These are phyloP conservation scores for Alternaria solani DNA, from an alignment of 2,329 filamentous ascomycete species.

Conservation along the genomic window DNA sequence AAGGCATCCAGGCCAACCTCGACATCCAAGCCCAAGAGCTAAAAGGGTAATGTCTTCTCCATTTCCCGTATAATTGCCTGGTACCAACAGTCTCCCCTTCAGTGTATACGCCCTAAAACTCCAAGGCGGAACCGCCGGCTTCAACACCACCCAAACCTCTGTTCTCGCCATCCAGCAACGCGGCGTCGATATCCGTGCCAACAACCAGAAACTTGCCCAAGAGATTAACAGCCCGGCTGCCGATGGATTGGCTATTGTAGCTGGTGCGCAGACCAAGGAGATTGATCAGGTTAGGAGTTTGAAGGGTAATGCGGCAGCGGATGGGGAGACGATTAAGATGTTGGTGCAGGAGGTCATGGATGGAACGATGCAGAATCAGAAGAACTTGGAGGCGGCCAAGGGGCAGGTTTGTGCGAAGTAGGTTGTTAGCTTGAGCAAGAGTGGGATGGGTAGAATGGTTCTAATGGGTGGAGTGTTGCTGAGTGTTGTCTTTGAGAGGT, in stretches of 20 bases:
- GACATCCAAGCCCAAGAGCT: conserved; percentile 33
- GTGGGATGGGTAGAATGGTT: neutral
- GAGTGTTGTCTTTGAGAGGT: neutral
- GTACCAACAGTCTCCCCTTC: neutral
- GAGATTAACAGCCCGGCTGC: conserved; percentile 25
- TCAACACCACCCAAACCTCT: neutral
- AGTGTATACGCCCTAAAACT: conserved; percentile 21
- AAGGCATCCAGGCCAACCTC: conserved; percentile 31
- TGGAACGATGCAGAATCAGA: conserved; percentile 29
- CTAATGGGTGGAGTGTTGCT: neutral
- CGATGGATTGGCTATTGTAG: conserved; percentile 24
- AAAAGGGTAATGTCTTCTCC: conserved; percentile 17
- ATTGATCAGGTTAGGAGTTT: conserved; percentile 23
- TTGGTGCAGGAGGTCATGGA: conserved; percentile 25
- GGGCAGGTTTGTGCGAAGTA: neutral
- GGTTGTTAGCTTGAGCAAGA: neutral
- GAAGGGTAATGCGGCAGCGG: conserved; percentile 6
- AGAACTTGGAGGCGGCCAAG: conserved; percentile 22
- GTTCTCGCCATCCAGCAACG: conserved; percentile 24
- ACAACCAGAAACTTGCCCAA: conserved; percentile 30
- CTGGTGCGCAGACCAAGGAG: conserved; percentile 26
- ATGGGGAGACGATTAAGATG: conserved; percentile 17
- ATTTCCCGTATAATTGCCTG: too few species aligned
- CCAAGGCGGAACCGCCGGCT: conserved; percentile 2
- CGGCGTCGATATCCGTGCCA: conserved; percentile 28